Percentiles rank a stretch among this genome's conserved stretches.
Evolutionary conservation across 1,284 basidiomycete species (phyloP).

Genomic region (Ganoderma lucidum): DNA sequence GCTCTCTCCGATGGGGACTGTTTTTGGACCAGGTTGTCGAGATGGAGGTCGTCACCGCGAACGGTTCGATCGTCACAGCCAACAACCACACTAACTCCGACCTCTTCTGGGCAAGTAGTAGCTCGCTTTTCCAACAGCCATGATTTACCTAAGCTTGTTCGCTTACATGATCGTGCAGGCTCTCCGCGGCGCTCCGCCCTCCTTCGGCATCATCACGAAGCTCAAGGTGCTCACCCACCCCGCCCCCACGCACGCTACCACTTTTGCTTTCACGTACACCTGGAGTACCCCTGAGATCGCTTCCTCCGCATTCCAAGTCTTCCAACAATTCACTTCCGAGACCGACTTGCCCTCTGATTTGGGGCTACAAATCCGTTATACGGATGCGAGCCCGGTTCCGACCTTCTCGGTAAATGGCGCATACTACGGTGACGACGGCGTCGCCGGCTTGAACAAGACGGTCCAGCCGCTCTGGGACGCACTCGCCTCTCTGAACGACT

Average conservation of each 20-base stretch:
- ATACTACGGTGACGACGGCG: constrained; percentile 5
- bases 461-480: constrained; percentile 7
- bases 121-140: background rate
- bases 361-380: constrained; percentile 1
- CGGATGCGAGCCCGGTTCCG: background rate
- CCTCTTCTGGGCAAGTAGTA: constrained; percentile 45
- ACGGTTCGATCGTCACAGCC: constrained; percentile 54
- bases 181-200: constrained; percentile 7
- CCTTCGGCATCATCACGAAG: constrained; percentile 9
- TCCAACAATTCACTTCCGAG: background rate
- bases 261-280: constrained; percentile 4
- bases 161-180: background rate
- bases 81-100: constrained; percentile 46
- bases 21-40: constrained; percentile 11
- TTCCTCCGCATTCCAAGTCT: constrained; percentile 3
- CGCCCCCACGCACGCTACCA: constrained; percentile 3
- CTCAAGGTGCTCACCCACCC: constrained; percentile 4
- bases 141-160: background rate
- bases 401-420: constrained; percentile 5
- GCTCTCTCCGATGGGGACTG: background rate
- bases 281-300: constrained; percentile 8
- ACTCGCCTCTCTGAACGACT: constrained; percentile 5
- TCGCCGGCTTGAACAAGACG: constrained; percentile 7
- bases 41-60: constrained; percentile 51
- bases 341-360: background rate